Base-by-base conservation (phyloP, 768 basidiomycete species). In the Leccinum olivaceopallidum region DNA sequence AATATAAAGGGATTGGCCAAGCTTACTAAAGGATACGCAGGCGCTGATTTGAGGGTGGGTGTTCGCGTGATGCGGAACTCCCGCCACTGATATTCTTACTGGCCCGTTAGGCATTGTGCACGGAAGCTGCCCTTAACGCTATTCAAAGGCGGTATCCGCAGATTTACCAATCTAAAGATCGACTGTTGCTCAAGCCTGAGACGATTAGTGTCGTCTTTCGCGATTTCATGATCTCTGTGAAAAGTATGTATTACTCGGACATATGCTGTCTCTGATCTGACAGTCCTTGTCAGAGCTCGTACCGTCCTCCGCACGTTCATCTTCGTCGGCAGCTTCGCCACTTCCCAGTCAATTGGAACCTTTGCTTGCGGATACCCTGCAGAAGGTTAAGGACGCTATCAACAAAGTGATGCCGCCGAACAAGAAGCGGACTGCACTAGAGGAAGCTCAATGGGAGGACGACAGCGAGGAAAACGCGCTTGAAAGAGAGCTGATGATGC, bases 171-270 rank as follows among this genome's bases (percentile, higher is more conserved):
- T 90, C 92, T 5, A 85, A 81, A 34, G 95, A 98, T 62, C 81
- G 97, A 10, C 77, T 98, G 2, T 70, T 94, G 53, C 80, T 98
- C 57, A 85, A 92, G 63, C 91, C 95, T 7, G 90, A 92, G 67
- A 87, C 88, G 2, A 97, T 98, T 63, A 80, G 81, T 34, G 86
- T 98, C 18, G 85, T 88, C 36, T 79, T 97, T 54, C 81, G 92
- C 44, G 97, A 99, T 72, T 99, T 99, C 71, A 94, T 98, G 94
- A 90, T 96, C 67, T 93, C 96, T 2, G 86, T 97, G 59, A 94
- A 97, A 75, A 96, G 96, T 97, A 67, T 56, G 88, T 30, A 10
- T 22, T 37, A n/a, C 57, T 61, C 8, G 10, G 6, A 2, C 18
- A 20, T 20, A 26, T n/a, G 2, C 22, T 53, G 39, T 48, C 22